Percentiles rank a stretch among this genome's conserved stretches.
These are phyloP conservation scores for Otatea glauca DNA, from an alignment of 176 grass and related monocot genomes.

Conservation along the genomic window DNA sequence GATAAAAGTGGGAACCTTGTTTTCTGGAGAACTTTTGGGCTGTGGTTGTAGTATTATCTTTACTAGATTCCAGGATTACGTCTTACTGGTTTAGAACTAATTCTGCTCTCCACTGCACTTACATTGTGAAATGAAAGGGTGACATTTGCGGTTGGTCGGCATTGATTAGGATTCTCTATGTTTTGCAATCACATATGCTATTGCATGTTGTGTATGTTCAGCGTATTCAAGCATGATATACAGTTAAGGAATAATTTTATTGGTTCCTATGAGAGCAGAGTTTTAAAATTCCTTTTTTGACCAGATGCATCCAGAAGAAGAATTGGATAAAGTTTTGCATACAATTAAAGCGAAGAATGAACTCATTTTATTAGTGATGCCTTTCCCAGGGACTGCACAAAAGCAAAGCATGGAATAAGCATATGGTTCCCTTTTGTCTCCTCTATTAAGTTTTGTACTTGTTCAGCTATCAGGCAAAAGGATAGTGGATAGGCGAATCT, in stretches of 20 bases:
- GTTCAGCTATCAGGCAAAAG: constrained; percentile 77
- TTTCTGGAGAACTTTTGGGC: constrained; percentile 56
- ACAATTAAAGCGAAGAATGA: constrained; percentile 66
- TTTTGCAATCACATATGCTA: constrained; percentile 40
- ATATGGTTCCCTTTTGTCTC: constrained; percentile 93
- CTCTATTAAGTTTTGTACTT: constrained; percentile 93
- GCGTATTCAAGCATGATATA: constrained; percentile 33
- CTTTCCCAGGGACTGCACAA: constrained; percentile 71
- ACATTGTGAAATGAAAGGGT: constrained; percentile 33
- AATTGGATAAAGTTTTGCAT: constrained; percentile 65
- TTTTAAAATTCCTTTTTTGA: constrained; percentile 77
- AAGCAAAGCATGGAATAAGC: constrained; percentile 89
- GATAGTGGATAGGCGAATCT: constrained; percentile 62
- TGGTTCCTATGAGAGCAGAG: constrained; percentile 35
- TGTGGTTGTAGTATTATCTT: constrained; percentile 47
- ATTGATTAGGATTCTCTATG: constrained; percentile 51
- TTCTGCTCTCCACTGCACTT: constrained; percentile 43
- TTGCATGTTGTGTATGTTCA: constrained; percentile 45
- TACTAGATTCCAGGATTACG: constrained; percentile 45
- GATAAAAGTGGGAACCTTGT: constrained; percentile 66
- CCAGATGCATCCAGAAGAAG: constrained; percentile 76
- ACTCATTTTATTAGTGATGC: constrained; percentile 78
- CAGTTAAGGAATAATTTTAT: constrained; percentile 54
- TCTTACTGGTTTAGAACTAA: constrained; percentile 44
- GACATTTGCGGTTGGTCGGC: constrained; percentile 25